Conservation (phyloP, 2,329 filamentous ascomycete species). For the Sporothrix euskadiensis region DNA sequence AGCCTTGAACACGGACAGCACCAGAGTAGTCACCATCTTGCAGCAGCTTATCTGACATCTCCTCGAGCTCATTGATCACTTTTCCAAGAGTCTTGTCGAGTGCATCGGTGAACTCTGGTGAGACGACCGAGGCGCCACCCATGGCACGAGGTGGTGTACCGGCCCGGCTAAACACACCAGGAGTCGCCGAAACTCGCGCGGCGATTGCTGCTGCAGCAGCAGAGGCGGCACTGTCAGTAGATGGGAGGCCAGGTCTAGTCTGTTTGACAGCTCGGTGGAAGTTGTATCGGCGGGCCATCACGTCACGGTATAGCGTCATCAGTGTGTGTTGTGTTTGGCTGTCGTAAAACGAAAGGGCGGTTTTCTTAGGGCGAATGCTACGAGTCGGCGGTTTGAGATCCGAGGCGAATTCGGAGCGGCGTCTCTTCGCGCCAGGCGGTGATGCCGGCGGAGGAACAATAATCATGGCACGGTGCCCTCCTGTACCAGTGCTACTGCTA, state of each 20-base stretch:
- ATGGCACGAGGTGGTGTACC: neutral
- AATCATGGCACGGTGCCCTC: slow-evolving; percentile 44
- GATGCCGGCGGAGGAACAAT: slow-evolving; percentile 24
- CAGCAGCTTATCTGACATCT: slow-evolving; percentile 32
- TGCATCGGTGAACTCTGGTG: slow-evolving; percentile 19
- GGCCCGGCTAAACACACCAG: neutral
- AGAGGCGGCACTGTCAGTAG: neutral
- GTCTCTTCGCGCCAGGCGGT: slow-evolving; percentile 27
- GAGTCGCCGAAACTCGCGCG: neutral
- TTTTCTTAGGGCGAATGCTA: slow-evolving; percentile 25
- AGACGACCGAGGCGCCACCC: neutral
- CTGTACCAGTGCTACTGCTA: slow-evolving; percentile 50
- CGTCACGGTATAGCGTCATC: slow-evolving; percentile 27
- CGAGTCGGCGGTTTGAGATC: slow-evolving; percentile 29
- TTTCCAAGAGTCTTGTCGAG: slow-evolving; percentile 29
- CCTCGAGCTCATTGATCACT: slow-evolving; percentile 31
- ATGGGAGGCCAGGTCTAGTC: neutral
- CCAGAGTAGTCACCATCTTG: slow-evolving; percentile 32
- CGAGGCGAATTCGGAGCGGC: slow-evolving; percentile 31
- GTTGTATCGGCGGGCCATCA: slow-evolving; percentile 30
- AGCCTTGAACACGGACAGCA: slow-evolving; percentile 20
- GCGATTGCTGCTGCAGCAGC: slow-evolving; percentile 12
- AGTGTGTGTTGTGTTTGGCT: slow-evolving; percentile 24
- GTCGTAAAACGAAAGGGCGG: slow-evolving; percentile 27
- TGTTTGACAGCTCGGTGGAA: slow-evolving; percentile 31